phyloP scores from a whole-genome alignment of 2,329 filamentous ascomycete genomes.

The Alternaria hordeiaustralica region DNA sequence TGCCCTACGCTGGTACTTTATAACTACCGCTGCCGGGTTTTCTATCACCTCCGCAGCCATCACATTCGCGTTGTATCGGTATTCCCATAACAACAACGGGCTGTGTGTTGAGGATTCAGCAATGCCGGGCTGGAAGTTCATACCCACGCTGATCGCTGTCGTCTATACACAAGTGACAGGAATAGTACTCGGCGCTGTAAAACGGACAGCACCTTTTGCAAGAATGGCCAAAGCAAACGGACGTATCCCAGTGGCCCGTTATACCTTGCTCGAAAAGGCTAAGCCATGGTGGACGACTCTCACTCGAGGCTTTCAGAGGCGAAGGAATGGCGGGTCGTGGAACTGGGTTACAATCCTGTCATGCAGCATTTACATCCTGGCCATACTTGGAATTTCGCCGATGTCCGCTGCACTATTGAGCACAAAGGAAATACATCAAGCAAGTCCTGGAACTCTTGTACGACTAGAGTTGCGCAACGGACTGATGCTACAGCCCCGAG shows the following conservation, averaged over 20 bases:
- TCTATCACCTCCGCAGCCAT: not conserved
- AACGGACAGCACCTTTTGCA: not conserved
- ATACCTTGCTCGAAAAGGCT: not conserved
- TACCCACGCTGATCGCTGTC: not conserved
- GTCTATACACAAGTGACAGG: not conserved
- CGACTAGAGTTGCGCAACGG: not conserved
- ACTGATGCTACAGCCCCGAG: not conserved
- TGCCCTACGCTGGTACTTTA: not conserved
- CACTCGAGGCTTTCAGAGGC: not conserved
- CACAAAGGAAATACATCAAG: not conserved
- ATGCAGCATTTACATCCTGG: not conserved
- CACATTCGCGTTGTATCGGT: not conserved
- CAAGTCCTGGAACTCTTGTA: not conserved
- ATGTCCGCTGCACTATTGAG: not conserved
- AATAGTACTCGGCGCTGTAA: not conserved
- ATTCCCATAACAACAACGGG: not conserved
- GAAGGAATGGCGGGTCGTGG: not conserved
- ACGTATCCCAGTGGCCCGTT: not conserved
- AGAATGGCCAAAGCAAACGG: not conserved
- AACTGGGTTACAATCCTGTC: not conserved
- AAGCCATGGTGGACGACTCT: not conserved
- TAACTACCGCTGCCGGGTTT: not conserved
- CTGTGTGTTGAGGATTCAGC: not conserved
- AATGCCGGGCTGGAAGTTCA: not conserved
- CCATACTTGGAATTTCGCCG: not conserved